Evolutionary conservation across 176 grass and related monocot genomes (phyloP).

Genomic region (Carex cristatella): DNA sequence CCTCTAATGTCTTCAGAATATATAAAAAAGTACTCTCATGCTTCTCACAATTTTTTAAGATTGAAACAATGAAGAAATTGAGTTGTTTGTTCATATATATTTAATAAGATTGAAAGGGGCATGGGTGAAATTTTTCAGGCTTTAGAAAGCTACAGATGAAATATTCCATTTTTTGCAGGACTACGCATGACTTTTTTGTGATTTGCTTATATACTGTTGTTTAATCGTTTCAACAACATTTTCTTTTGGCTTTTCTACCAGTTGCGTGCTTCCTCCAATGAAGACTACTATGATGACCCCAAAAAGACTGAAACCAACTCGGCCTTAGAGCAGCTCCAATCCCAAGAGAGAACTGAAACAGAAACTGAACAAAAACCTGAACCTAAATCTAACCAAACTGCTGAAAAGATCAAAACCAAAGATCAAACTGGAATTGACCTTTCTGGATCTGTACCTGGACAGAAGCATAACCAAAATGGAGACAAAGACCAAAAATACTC

Average conservation of each 20-base stretch:
- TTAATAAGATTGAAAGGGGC: neutral
- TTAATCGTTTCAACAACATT: neutral
- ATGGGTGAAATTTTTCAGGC: neutral
- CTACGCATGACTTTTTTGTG: neutral
- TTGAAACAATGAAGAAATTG: conserved; percentile 1
- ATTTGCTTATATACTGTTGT: neutral
- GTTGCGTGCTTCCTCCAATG: conserved; percentile 51
- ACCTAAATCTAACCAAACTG: neutral
- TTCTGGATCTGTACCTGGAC: neutral
- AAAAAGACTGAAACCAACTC: neutral
- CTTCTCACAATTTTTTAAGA: neutral
- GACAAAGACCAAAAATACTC: neutral
- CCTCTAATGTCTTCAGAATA: neutral
- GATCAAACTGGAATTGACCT: neutral
- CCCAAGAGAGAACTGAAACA: conserved; percentile 25
- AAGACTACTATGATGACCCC: conserved; percentile 62
- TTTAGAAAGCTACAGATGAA: neutral
- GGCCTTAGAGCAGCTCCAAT: neutral
- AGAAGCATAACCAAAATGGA: neutral
- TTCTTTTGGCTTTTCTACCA: conserved; percentile 14
- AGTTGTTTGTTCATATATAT: conserved; percentile 23
- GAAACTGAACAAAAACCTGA: conserved; percentile 9
- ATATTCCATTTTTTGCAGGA: neutral
- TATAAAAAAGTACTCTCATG: neutral
- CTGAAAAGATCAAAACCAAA: neutral